Conservation (phyloP, 805 yeast genomes). For the Kuraishia ogatae region DNA sequence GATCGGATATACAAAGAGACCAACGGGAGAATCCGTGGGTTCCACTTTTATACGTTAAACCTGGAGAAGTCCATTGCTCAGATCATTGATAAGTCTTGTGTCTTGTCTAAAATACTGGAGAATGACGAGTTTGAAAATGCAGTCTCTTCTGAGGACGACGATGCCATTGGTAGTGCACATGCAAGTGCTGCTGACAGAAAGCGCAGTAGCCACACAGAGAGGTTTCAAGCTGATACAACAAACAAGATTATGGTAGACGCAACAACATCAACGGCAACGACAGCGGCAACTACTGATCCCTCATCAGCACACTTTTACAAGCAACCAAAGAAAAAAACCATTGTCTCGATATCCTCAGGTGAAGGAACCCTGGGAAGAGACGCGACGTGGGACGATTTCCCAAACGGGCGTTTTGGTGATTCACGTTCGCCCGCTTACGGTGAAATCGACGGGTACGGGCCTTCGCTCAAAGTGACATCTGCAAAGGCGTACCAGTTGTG, state of each 20-base stretch:
- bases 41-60: slow-evolving; percentile 89
- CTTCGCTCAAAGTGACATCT: slow-evolving; percentile 69
- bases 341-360: slow-evolving; percentile 75
- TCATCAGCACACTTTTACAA: too few relatives aligned
- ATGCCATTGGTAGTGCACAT: slow-evolving; percentile 21
- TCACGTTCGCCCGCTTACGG: slow-evolving; percentile 96
- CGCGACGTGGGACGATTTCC: slow-evolving; percentile 96
- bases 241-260: slow-evolving; percentile 16
- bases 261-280: too few relatives aligned
- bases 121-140: slow-evolving; percentile 24
- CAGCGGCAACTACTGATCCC: too few relatives aligned
- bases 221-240: slow-evolving; percentile 3
- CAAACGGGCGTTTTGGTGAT: slow-evolving; percentile 93
- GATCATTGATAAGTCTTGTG: slow-evolving; percentile 55
- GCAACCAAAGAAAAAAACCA: slow-evolving; percentile 50
- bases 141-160: slow-evolving; percentile 22
- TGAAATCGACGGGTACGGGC: slow-evolving; percentile 97
- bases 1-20: slow-evolving; percentile 45
- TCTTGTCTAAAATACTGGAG: slow-evolving; percentile 39
- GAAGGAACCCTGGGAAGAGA: slow-evolving; percentile 79
- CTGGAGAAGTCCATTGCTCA: slow-evolving; percentile 89
- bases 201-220: slow-evolving; percentile 15
- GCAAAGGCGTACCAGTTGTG: slow-evolving; percentile 63
- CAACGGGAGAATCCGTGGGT: slow-evolving; percentile 57
- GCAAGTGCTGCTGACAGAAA: slow-evolving; percentile 23